These are phyloP conservation scores for Xylaria intraflava DNA, from an alignment of 495 filamentous ascomycete genomes.

Conservation along the genomic window DNA sequence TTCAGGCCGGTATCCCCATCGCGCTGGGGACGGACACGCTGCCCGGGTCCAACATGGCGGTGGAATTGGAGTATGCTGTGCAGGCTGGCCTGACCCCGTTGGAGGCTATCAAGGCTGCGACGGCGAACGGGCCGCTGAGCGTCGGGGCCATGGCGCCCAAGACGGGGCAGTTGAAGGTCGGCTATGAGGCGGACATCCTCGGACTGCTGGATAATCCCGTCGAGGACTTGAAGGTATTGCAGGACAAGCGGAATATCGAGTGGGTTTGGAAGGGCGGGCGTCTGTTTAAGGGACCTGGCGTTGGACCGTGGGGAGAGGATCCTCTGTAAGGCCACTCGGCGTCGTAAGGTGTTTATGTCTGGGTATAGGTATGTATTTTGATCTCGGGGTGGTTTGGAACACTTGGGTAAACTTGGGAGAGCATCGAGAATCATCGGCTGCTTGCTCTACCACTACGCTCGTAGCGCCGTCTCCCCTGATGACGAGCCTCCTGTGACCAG, in stretches of 20 bases:
- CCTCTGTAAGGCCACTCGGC: neutral
- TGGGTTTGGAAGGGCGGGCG: conserved; percentile 45
- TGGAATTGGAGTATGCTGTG: conserved; percentile 44
- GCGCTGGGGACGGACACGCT: conserved; percentile 42
- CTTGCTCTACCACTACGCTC: too few relatives aligned
- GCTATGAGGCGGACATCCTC: conserved; percentile 46
- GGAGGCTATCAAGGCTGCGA: conserved; percentile 48
- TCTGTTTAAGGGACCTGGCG: conserved; percentile 34
- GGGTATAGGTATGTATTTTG: neutral
- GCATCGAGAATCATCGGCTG: too few relatives aligned
- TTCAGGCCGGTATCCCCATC: conserved; percentile 29
- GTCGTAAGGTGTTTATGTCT: too few relatives aligned
- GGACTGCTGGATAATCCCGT: conserved; percentile 40
- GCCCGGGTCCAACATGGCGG: conserved; percentile 40
- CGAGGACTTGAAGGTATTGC: conserved; percentile 39
- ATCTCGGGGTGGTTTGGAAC: too few relatives aligned
- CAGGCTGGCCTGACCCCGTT: conserved; percentile 44
- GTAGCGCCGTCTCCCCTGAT: too few relatives aligned
- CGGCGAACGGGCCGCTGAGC: conserved; percentile 42
- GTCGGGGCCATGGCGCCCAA: conserved; percentile 38
- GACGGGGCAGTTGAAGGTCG: conserved; percentile 42
- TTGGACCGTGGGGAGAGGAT: conserved; percentile 35
- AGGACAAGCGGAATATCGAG: conserved; percentile 34
- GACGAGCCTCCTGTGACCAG: too few relatives aligned
- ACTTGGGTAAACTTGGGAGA: too few relatives aligned